Base-by-base conservation (phyloP, 495 filamentous ascomycete species). In the Glarea lozoyensis region DNA sequence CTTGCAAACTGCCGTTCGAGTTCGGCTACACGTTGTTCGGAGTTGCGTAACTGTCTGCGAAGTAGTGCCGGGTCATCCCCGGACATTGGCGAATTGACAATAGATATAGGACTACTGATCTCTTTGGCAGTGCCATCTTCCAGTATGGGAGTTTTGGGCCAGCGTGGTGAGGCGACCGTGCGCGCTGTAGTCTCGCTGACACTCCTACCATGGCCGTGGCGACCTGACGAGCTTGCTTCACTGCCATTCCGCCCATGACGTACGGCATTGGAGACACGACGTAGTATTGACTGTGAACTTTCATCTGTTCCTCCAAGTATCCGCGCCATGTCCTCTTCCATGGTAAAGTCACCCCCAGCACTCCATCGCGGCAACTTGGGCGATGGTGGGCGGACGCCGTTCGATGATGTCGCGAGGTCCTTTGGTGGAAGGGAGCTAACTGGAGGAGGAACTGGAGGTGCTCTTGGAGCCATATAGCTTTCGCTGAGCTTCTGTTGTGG, bases 161-260 rank as follows among this genome's bases (percentile, higher is more conserved):
- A 86, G 24, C 74, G 72, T 7, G 76, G 71, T 7, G 75, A 78
- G 2, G 61, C 50, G 2, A 71, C 66, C 12, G 68, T 70, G 6
- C 71, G 60, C n/a, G 70, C 70, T 11, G 53, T 57, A 15, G 73
- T 75, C 56, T 77, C 73, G 50, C 72, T 75, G 27, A 73, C 66
- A 40, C 72, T 75, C 35, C 73, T 63, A 31, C 64, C 67, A 44
- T 77, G 73, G 37, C 63, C 63, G 45, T 48, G 39, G 25, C 56
- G 53, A 27, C 30, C 44, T 21, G 51, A 43, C 22, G 38, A 45
- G 44, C 52, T 62, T 58, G 50, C 37, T 58, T 83, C 83, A 58
- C 90, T 96, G 59, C 80, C 86, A 59, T 82, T 94, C 33, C 93
- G 78, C n/a, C 85, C 85, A 59, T 99, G 92, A 37, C 87, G 86